Evolutionary conservation across 129 eudicot genomes (phyloP).

Genomic region (Daucus carota): DH1_v3.0 NC_030382.2:52646001-52646500

Average conservation of each 20-base stretch:
- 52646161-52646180: slow-evolving; percentile 94
- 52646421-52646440: slow-evolving; percentile 85
- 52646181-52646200: slow-evolving; percentile 89
- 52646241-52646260: slow-evolving; percentile 55
- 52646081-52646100: not conserved
- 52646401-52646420: slow-evolving; percentile 61
- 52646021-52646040: not conserved
- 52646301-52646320: too few relatives aligned
- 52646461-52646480: slow-evolving; percentile 67
- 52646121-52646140: slow-evolving; percentile 45
- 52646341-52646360: slow-evolving; percentile 9
- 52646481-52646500: slow-evolving; percentile 7
- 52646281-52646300: slow-evolving; percentile 72
- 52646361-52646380: slow-evolving; percentile 3
- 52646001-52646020: not conserved
- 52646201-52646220: slow-evolving; percentile 82
- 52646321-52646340: not conserved
- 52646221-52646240: slow-evolving; percentile 84
- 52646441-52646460: slow-evolving; percentile 65
- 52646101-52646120: not conserved
- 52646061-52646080: not conserved
- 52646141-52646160: slow-evolving; percentile 70
- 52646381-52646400: slow-evolving; percentile 86
- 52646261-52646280: slow-evolving; percentile 75
- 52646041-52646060: not conserved